Percentiles rank a stretch among this genome's conserved stretches.
Conservation (phyloP, 179 eudicot genomes). For the Spergularia azorica region DNA sequence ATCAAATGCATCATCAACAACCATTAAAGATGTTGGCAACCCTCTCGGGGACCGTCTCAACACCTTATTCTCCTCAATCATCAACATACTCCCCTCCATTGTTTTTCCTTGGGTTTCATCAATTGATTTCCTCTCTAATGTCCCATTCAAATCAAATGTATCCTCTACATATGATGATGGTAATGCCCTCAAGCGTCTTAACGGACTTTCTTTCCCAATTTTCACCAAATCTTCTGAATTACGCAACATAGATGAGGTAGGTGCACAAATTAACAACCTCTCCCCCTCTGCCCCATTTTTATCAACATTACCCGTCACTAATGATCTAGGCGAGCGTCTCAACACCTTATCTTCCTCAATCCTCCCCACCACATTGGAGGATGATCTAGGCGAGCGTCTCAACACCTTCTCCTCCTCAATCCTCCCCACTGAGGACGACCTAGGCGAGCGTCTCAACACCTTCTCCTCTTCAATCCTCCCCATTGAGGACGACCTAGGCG, state of each 20-base stretch:
- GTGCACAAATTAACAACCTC: background rate
- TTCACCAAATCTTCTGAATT: background rate
- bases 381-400: conserved; percentile 15
- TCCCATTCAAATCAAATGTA: background rate
- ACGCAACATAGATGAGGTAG: background rate
- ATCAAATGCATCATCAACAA: conserved; percentile 31
- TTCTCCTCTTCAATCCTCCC: background rate
- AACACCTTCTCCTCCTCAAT: background rate
- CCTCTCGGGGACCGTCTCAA: conserved; percentile 41
- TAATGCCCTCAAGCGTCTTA: background rate
- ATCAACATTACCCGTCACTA: background rate
- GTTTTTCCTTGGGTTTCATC: background rate
- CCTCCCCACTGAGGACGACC: background rate
- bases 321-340: conserved; percentile 9
- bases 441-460: background rate
- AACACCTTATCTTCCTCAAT: background rate
- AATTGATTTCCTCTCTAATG: background rate
- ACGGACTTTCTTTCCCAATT: conserved; percentile 7
- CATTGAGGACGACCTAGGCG: background rate
- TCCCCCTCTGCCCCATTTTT: background rate
- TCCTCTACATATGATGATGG: conserved; percentile 1
- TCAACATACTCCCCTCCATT: conserved; percentile 4
- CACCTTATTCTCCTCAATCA: conserved; percentile 22
- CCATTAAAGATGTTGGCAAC: conserved; percentile 23
- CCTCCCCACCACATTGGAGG: background rate